phyloP scores from a whole-genome alignment of 495 filamentous ascomycete species.

The Chaetomium fimeti region DNA sequence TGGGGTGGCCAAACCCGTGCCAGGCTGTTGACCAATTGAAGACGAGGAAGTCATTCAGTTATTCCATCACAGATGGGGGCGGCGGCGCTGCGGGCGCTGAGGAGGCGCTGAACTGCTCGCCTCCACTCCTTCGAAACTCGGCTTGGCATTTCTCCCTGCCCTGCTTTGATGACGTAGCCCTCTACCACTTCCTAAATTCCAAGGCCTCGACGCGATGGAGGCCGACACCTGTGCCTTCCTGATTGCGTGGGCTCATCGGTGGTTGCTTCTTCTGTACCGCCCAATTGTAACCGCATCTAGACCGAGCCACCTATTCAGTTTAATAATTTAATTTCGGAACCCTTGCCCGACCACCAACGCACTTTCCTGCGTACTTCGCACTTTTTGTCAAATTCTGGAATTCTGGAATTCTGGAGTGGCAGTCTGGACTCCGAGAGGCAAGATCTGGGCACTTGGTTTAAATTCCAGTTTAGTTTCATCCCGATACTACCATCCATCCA shows the following conservation, averaged over 20 bases:
- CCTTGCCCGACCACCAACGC: too few relatives aligned
- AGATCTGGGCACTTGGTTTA: too few relatives aligned
- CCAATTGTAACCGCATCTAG: neutral
- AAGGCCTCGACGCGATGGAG: neutral
- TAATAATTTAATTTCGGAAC: too few relatives aligned
- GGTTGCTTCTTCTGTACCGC: neutral
- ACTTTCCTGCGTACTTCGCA: too few relatives aligned
- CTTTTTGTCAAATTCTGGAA: too few relatives aligned
- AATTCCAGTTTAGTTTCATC: too few relatives aligned
- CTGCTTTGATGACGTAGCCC: conserved; percentile 7
- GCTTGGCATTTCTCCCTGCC: conserved; percentile 11
- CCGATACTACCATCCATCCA: too few relatives aligned
- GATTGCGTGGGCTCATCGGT: neutral
- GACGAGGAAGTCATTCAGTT: neutral
- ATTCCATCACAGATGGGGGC: neutral
- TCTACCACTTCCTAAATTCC: neutral
- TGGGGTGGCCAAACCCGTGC: neutral
- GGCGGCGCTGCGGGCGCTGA: neutral
- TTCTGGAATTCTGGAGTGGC: too few relatives aligned
- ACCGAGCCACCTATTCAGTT: too few relatives aligned
- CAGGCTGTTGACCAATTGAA: neutral
- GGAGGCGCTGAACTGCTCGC: neutral
- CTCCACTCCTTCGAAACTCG: neutral
- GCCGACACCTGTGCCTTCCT: neutral
- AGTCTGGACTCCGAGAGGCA: too few relatives aligned